Evolutionary conservation across 768 basidiomycete genomes (phyloP).

Genomic region (Hydnomerulius pinastri): DNA sequence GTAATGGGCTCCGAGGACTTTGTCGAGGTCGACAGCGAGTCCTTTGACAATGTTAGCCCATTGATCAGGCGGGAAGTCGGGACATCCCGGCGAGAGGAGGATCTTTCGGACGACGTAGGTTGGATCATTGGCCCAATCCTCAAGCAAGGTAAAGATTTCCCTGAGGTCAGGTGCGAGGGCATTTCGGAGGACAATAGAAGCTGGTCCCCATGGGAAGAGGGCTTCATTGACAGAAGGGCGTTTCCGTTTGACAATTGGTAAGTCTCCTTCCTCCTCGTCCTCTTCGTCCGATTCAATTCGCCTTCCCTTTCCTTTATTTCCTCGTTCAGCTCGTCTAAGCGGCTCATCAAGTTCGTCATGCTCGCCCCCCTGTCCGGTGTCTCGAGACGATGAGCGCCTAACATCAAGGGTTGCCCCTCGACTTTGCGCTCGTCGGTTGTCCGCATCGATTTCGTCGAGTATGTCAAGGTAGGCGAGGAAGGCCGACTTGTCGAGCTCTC

Average conservation of each 20-base stretch:
- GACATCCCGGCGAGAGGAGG: background rate
- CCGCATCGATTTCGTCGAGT: background rate
- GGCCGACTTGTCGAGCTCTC: background rate
- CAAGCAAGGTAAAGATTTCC: background rate
- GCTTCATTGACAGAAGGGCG: background rate
- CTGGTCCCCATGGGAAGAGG: background rate
- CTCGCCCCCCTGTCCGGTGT: background rate
- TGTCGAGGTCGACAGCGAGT: background rate
- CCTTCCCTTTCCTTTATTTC: background rate
- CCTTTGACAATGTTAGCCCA: conserved; percentile 13
- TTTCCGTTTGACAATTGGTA: background rate
- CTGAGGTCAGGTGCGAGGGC: background rate
- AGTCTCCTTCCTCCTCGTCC: background rate
- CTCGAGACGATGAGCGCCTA: background rate
- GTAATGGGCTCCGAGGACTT: conserved; percentile 8
- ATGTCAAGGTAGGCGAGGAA: background rate
- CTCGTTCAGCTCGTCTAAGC: background rate
- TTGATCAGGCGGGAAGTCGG: conserved; percentile 3
- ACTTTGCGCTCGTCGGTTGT: background rate
- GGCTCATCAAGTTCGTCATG: background rate
- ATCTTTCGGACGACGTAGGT: background rate
- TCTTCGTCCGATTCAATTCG: background rate
- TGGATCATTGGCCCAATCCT: background rate
- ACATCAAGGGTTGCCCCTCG: background rate
- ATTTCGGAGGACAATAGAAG: background rate